Evolutionary conservation across 805 yeast genomes (phyloP).

Genomic region (Komagataella pseudopastoris): DNA sequence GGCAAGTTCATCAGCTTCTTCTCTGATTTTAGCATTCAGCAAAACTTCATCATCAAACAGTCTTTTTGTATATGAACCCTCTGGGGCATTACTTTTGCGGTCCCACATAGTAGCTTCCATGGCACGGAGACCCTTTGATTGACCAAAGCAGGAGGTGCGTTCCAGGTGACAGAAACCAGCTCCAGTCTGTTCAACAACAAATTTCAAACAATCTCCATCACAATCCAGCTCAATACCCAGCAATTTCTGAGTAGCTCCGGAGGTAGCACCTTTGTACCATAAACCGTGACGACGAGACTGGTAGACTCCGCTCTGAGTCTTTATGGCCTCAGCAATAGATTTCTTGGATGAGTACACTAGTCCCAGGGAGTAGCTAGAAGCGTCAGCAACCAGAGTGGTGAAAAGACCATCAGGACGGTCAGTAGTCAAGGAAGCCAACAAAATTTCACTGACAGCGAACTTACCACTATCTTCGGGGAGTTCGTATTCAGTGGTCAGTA

Average conservation of each 20-base stretch:
- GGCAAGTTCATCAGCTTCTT: conserved; percentile 91
- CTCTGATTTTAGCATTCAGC: conserved; percentile 77
- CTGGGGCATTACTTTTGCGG: conserved; percentile 63
- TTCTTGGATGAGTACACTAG: conserved; percentile 81
- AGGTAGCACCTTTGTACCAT: conserved; percentile 93
- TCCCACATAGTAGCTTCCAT: conserved; percentile 54
- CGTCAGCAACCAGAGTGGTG: conserved; percentile 71
- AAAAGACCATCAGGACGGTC: conserved; percentile 82
- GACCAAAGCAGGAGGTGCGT: conserved; percentile 71
- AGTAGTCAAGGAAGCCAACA: conserved; percentile 44
- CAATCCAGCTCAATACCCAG: conserved; percentile 66
- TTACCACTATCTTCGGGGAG: conserved; percentile 14
- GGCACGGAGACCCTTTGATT: conserved; percentile 48
- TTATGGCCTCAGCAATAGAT: conserved; percentile 72
- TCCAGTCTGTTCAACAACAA: conserved; percentile 75
- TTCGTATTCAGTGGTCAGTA: conserved; percentile 20
- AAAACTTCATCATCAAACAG: conserved; percentile 67
- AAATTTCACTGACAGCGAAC: conserved; percentile 18
- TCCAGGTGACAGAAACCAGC: conserved; percentile 89
- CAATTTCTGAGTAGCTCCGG: conserved; percentile 88
- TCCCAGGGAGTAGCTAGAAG: conserved; percentile 64
- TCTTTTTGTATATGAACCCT: conserved; percentile 89
- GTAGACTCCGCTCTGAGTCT: conserved; percentile 78
- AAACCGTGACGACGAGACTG: conserved; percentile 86
- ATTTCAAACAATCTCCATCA: conserved; percentile 83